A percentile compares a stretch with the other conserved stretches of the same genome.
Evolutionary conservation across 1,284 basidiomycete genomes (phyloP).

Genomic region (Schizophyllum amplum): DNA sequence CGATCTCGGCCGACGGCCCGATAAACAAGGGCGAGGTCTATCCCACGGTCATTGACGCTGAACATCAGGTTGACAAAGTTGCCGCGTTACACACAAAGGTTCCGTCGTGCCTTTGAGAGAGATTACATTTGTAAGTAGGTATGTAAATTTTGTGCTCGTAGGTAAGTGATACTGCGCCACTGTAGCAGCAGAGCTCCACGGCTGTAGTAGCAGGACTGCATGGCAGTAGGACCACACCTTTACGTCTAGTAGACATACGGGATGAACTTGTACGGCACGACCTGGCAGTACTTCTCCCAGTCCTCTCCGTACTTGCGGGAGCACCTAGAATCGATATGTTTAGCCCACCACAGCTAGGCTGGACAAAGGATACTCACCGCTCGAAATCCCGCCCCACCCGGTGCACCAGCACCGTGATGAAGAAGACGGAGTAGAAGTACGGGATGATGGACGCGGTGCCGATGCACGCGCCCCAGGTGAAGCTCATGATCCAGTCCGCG

Average conservation of each 20-base stretch:
- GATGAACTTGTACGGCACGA: conserved; percentile 88
- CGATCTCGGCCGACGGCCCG: too few relatives aligned
- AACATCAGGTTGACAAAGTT: too few relatives aligned
- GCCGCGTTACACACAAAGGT: too few relatives aligned
- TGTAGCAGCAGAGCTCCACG: too few relatives aligned
- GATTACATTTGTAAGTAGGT: too few relatives aligned
- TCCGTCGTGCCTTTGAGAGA: too few relatives aligned
- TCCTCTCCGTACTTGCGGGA: conserved; percentile 92
- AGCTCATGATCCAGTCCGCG: conserved; percentile 83
- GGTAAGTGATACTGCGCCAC: background rate
- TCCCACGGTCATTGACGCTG: too few relatives aligned
- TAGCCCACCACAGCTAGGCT: background rate
- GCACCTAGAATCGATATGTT: conserved; percentile 41
- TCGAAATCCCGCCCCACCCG: conserved; percentile 89
- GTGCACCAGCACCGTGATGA: conserved; percentile 84
- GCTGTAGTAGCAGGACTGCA: too few relatives aligned
- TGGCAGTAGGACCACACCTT: background rate
- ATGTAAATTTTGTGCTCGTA: background rate
- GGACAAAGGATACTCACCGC: conserved; percentile 36
- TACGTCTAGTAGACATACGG: conserved; percentile 51
- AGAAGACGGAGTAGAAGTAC: conserved; percentile 94
- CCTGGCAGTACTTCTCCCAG: conserved; percentile 83
- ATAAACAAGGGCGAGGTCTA: too few relatives aligned
- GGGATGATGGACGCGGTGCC: conserved; percentile 84
- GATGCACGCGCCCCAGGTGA: conserved; percentile 87